Percentiles rank a stretch among this genome's conserved stretches.
Evolutionary conservation across 257 asterid genomes (phyloP).

Genomic region (Solanum pinnatisectum): DNA sequence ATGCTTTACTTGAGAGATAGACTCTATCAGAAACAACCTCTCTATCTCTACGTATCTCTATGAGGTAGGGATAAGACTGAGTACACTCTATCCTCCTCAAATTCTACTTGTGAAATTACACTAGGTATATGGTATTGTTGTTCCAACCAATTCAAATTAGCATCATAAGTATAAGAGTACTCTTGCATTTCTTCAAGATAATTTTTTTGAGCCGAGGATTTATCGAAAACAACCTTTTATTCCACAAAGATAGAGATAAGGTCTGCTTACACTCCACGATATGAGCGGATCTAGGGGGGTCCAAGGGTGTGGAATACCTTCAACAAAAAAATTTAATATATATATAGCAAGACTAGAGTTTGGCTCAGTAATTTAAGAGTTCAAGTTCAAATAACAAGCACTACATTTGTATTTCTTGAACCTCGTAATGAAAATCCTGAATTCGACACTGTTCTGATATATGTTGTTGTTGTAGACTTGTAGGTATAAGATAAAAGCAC

Average conservation of each 20-base stretch:
- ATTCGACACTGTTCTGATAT: not conserved
- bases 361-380: not conserved
- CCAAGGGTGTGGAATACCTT: not conserved
- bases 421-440: not conserved
- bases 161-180: not conserved
- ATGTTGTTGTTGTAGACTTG: not conserved
- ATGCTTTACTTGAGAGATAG: not conserved
- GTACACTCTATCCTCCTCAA: not conserved
- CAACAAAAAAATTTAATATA: not conserved
- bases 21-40: not conserved
- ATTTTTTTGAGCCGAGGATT: not conserved
- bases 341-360: not conserved
- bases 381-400: not conserved
- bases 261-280: fast-evolving
- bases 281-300: not conserved
- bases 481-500: not conserved
- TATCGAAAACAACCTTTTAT: not conserved
- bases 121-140: not conserved
- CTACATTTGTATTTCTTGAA: not conserved
- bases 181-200: not conserved
- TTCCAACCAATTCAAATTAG: not conserved
- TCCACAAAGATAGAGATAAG: not conserved
- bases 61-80: not conserved
- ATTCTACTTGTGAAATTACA: not conserved
- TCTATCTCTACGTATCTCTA: not conserved